phyloP scores from a whole-genome alignment of 495 filamentous ascomycete genomes.

The Talaromyces borbonicus region DNA sequence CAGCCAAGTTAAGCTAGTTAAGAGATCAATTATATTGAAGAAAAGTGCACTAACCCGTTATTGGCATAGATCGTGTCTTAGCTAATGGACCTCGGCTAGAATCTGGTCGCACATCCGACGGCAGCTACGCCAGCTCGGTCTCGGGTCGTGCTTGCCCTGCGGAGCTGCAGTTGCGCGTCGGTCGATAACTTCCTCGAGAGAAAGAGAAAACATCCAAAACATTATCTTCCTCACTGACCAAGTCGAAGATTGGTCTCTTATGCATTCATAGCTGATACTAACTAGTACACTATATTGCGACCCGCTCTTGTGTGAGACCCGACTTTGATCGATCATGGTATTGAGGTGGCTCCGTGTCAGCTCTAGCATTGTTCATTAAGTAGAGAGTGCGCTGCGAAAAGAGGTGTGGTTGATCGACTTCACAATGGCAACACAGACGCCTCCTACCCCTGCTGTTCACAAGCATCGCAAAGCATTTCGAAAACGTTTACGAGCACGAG shows the following conservation, averaged over 20 bases:
- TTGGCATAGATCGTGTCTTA: neutral
- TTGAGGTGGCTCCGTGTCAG: too few species aligned
- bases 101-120: neutral
- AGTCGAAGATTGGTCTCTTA: too few species aligned
- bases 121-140: neutral
- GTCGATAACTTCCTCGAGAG: too few species aligned
- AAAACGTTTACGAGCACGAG: neutral
- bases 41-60: neutral
- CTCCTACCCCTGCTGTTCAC: neutral
- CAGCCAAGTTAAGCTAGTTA: neutral
- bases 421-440: slow-evolving; percentile 1
- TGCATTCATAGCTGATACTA: too few species aligned
- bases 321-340: too few species aligned
- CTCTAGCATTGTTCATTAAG: too few species aligned
- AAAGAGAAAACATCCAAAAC: too few species aligned
- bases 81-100: neutral
- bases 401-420: neutral
- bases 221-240: too few species aligned
- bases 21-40: neutral
- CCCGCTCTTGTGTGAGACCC: too few species aligned
- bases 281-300: too few species aligned
- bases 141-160: slow-evolving; percentile 1
- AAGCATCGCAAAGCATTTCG: slow-evolving; percentile 1
- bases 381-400: too few species aligned
- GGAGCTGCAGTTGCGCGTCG: neutral